These are phyloP conservation scores for Trifolium subterraneum DNA, from an alignment of 306 rosid genomes.

Conservation along the genomic window DNA sequence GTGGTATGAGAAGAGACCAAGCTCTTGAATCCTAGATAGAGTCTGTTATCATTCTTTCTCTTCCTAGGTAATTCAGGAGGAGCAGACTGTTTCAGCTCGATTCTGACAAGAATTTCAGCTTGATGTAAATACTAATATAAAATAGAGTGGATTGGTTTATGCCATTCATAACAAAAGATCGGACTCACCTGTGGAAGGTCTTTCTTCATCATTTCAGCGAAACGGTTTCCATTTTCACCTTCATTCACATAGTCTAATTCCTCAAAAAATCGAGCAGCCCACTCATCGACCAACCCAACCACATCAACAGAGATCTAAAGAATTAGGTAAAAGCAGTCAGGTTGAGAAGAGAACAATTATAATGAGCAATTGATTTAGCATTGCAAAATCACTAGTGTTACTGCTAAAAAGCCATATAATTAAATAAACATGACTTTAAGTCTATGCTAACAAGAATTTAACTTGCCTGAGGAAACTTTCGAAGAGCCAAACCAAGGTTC, in stretches of 20 bases:
- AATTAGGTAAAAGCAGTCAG: conserved; percentile 31
- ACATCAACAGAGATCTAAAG: conserved; percentile 90
- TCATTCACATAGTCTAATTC: conserved; percentile 94
- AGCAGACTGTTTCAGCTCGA: background rate
- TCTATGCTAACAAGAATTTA: conserved; percentile 38
- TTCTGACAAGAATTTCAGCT: background rate
- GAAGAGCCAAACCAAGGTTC: conserved; percentile 85
- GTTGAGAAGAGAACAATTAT: conserved; percentile 30
- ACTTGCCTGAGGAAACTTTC: conserved; percentile 91
- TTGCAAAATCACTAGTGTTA: conserved; percentile 27
- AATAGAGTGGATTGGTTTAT: background rate
- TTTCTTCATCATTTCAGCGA: conserved; percentile 96
- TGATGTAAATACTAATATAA: background rate
- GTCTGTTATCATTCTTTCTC: background rate
- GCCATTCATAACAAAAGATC: conserved; percentile 3
- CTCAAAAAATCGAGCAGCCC: conserved; percentile 99
- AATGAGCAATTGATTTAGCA: conserved; percentile 35
- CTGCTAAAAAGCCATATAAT: conserved; percentile 7
- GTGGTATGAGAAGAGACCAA: background rate
- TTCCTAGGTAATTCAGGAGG: background rate
- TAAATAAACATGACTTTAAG: conserved; percentile 30
- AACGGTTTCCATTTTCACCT: conserved; percentile 88
- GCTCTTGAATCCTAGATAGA: conserved; percentile 11
- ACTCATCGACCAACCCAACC: conserved; percentile 97
- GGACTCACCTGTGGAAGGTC: conserved; percentile 92